Conservation (phyloP, 805 yeast genomes). For the Zygoascus biomembranicola region DNA sequence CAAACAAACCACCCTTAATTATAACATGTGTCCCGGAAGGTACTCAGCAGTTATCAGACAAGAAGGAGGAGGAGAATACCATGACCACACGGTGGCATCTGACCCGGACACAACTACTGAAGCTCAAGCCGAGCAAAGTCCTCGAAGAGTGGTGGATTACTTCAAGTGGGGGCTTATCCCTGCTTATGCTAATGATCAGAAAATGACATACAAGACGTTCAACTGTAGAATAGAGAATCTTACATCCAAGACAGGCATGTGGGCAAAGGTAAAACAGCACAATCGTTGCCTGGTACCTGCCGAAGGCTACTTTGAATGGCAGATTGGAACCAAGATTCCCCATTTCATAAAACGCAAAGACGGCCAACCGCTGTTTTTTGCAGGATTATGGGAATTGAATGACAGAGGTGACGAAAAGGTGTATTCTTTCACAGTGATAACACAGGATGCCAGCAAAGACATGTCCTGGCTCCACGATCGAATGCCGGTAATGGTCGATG, state of each 20-base stretch:
- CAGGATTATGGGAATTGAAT: conserved; percentile 43
- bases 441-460: conserved; percentile 58
- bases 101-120: neutral
- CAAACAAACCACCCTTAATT: conserved; percentile 16
- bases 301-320: conserved; percentile 86
- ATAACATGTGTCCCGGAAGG: conserved; percentile 19
- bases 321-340: conserved; percentile 44
- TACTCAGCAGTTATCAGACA: conserved; percentile 18
- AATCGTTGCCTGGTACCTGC: conserved; percentile 70
- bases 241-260: conserved; percentile 38
- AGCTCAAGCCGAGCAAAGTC: neutral
- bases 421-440: conserved; percentile 59
- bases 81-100: neutral
- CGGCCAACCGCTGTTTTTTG: conserved; percentile 50
- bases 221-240: conserved; percentile 69
- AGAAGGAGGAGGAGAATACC: conserved; percentile 1
- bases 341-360: conserved; percentile 53
- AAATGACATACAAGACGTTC: conserved; percentile 31
- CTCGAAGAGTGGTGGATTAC: conserved; percentile 28
- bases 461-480: conserved; percentile 65
- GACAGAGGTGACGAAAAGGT: conserved; percentile 20
- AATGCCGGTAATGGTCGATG: conserved; percentile 62
- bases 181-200: conserved; percentile 19
- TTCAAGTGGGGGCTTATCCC: conserved; percentile 85
- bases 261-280: conserved; percentile 44